phyloP scores from a whole-genome alignment of 2,329 filamentous ascomycete genomes.

The Xylaria sp. region DNA sequence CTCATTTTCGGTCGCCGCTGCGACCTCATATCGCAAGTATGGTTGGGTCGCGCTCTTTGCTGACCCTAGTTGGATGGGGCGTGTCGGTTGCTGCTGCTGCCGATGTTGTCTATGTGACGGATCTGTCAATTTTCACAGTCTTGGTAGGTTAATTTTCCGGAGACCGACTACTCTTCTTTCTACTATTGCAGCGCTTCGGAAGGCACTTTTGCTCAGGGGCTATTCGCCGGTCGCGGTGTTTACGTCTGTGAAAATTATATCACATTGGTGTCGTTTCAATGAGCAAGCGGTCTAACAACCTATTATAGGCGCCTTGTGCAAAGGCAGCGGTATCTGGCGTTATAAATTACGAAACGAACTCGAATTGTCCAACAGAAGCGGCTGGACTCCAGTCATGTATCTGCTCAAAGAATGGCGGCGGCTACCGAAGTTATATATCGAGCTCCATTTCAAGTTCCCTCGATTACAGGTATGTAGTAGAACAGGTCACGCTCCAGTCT shows the following conservation, averaged over 20 bases:
- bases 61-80: conserved; percentile 18
- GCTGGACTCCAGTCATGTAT: conserved; percentile 57
- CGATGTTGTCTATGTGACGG: conserved; percentile 42
- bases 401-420: conserved; percentile 52
- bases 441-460: conserved; percentile 48
- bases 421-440: conserved; percentile 47
- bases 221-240: neutral
- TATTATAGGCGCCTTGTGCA: conserved; percentile 55
- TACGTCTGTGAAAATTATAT: neutral
- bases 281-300: conserved; percentile 5
- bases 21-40: conserved; percentile 12
- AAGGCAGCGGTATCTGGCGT: conserved; percentile 52
- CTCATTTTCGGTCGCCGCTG: conserved; percentile 21
- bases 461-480: conserved; percentile 34
- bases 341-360: conserved; percentile 50
- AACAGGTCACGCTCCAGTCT: neutral
- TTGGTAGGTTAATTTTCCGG: conserved; percentile 33
- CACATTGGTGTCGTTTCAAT: neutral
- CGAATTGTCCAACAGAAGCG: conserved; percentile 50
- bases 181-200: neutral
- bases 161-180: neutral
- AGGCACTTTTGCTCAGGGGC: neutral
- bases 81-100: conserved; percentile 28
- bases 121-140: conserved; percentile 40
- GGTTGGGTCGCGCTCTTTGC: conserved; percentile 16